Evolutionary conservation across 805 yeast genomes (phyloP), one percentile per base, ranked within the genome.

Genomic region (Nakazawaea ambrosiae): DNA sequence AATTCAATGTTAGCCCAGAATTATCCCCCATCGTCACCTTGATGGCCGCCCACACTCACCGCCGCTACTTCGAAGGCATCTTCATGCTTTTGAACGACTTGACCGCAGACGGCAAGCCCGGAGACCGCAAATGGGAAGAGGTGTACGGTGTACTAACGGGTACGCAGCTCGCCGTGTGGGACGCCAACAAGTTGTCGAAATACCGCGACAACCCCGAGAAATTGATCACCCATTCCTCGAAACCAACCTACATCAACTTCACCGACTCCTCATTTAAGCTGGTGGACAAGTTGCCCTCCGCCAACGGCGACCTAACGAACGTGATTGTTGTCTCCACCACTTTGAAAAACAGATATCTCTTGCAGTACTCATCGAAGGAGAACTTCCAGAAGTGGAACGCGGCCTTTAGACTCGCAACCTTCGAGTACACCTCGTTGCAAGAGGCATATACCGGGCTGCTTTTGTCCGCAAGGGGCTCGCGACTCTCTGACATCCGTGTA

Each of bases 381-480:
- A 75, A 78, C 39, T 78, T 81, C 53, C 65, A 70, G 37, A 68
- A 69, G 41, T 92, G 97, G 97, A 75, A 78, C 44, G 72, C 88
- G 4, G 90, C 96, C 4, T 73, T 92, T 41, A 66, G 96, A 42
- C 65, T 92, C 44, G 68, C 95, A 10, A 70, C 77, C 29, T 89
- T 74, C 55, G 98, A 92, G 62, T 80, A 81, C 58, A 74, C 79
- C 15, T 65, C 87, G 9, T 65, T 92, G 41, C 97, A 92, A 62
- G 95, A 88, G 55, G 97, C 97, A 1, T 92, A 92, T 58, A 89
- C 98, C 0, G 98, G 96, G 8, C 96, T 97, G 0, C 65, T 92
- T 40, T 65, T 92, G 37, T 81, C 94, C 8, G 88, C 96, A n/a
- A 71, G 94, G 51, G 98, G 98, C 17, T 73, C 95, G 4, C 66